Evolutionary conservation across 2,329 filamentous ascomycete genomes (phyloP), one percentile per base, ranked within the genome.

Genomic region (Ascochyta pisi): DNA sequence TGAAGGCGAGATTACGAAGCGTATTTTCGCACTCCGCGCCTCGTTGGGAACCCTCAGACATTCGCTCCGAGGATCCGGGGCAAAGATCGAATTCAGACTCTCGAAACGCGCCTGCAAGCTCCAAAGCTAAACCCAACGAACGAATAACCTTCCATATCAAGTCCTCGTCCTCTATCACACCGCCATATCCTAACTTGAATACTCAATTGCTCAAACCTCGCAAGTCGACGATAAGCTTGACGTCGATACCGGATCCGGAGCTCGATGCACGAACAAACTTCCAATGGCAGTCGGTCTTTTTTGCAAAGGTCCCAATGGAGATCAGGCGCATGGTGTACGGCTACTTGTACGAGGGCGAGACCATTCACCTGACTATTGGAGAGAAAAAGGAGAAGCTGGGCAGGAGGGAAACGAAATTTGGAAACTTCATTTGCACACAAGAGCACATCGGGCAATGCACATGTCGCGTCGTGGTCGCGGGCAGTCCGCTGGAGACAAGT

Each of bases 301-400:
- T 75, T 41, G 62, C 58, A 1, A 60, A 52, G n/a, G n/a, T 75
- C 26, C 73, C 71, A 12, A 38, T 71, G 19, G 73, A 75, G 51
- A 46, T 75, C 19, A 43, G 73, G 38, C 51, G 50, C 16, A 67
- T 69, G 60, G 66, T 75, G 34, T 75, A 74, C 39, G 71, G 66
- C 31, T 69, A 67, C 41, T 57, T 73, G 16, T 62, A 71, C 41
- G 68, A 67, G 7, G 54, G 52, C 10, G 66, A 70, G 52, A 66
- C 59, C 0, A 63, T 75, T 35, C 73, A 75, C 59, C 55, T 75
- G 26, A 71, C 67, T 1, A 40, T 73, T 24, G 66, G 70, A 1
- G 58, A 63, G 33, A 71, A 68, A 63, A 67, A 59, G 51, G 53
- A 56, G 1, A 56, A 40, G 33, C 22, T 56, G 1, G 53, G 53